phyloP scores from a whole-genome alignment of 352 stramenopile genomes.

The Blastocystis sp. region DNA sequence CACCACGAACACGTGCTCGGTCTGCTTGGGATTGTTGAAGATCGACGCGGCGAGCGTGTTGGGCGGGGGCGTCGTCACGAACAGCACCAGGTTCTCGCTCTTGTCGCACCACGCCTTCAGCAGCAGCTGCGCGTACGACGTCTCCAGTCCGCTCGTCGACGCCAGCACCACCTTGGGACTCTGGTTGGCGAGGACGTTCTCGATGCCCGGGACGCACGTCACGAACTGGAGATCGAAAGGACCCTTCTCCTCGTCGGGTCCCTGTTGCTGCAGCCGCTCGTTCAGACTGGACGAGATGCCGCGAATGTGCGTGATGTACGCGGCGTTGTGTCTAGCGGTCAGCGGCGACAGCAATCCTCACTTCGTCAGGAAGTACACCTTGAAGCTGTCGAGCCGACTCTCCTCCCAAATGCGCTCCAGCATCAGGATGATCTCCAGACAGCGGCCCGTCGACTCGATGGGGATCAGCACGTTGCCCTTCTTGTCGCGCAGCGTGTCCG shows the following conservation, averaged over 20 bases:
- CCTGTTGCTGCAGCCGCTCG: neutral
- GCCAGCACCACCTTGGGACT: constrained; percentile 28
- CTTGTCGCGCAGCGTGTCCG: constrained; percentile 68
- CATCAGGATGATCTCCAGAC: constrained; percentile 69
- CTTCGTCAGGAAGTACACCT: constrained; percentile 52
- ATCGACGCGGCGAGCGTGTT: neutral
- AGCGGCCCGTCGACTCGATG: constrained; percentile 67
- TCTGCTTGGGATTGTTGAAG: constrained; percentile 1
- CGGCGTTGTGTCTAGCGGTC: neutral
- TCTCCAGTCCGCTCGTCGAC: constrained; percentile 23
- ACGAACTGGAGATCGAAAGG: constrained; percentile 47
- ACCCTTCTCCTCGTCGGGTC: neutral
- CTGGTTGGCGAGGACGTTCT: constrained; percentile 32
- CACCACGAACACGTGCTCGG: neutral
- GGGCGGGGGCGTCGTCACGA: constrained; percentile 18
- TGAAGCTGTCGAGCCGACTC: constrained; percentile 41
- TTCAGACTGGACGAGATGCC: constrained; percentile 45
- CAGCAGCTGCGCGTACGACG: constrained; percentile 26
- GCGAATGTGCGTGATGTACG: constrained; percentile 2
- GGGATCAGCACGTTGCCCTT: constrained; percentile 72
- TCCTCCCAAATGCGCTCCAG: constrained; percentile 66
- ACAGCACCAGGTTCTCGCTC: constrained; percentile 49
- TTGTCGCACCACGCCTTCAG: constrained; percentile 27
- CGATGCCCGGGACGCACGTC: constrained; percentile 37
- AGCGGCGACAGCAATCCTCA: neutral